Base-by-base conservation (phyloP, 2,329 filamentous ascomycete genomes). In the Pestalotiopsis sp. region DNA sequence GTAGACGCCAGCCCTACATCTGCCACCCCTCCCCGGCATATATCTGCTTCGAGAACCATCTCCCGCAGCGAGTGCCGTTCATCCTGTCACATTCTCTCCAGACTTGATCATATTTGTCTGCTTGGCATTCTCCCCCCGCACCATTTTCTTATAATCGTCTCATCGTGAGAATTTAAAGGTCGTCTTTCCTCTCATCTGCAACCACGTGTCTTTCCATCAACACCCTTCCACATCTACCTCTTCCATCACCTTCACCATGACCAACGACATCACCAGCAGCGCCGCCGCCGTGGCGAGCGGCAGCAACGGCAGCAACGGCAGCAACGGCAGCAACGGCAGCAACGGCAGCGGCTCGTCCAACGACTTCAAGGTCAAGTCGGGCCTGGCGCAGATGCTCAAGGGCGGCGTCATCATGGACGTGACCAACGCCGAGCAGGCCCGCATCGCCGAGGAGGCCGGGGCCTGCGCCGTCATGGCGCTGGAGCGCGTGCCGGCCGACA, bases 341-440 rank as follows among this genome's bases (percentile, higher is more conserved):
- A 58, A 69, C 68, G 70, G 72, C 69, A 70, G 72, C 68, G 70
- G 69, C 36, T 40, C 66, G n/a, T 68, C 82, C 74, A 83, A 81
- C 72, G 77, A 82, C 73, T 97, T 98, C 82, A 91, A 91, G 74
- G 91, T 98, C 87, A 99, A 99, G 89, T 92, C 94, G 66, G 96
- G 95, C 69, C 87, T 99, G 73, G 96, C 96, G 27, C 93, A 97
- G 83, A 99, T 99, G 96, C 86, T 98, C 83, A 98, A 98, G 87
- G 96, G 96, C 80, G 96, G 96, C 77, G 96, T 99, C 73, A 99
- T 99, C 83, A 99, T 99, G 96, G 96, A 99, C 83, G 96, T 98
- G 69, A 94, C 97, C 72, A 93, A 95, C 80, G 93, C 94, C 31
- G 92, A 93, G 78, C 95, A 97, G 86, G 95, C 96, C 71, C 93